Percentiles rank a stretch among this genome's conserved stretches.
These are phyloP conservation scores for Gloeostereum incarnatum DNA, from an alignment of 768 basidiomycete species.

Conservation along the genomic window DNA sequence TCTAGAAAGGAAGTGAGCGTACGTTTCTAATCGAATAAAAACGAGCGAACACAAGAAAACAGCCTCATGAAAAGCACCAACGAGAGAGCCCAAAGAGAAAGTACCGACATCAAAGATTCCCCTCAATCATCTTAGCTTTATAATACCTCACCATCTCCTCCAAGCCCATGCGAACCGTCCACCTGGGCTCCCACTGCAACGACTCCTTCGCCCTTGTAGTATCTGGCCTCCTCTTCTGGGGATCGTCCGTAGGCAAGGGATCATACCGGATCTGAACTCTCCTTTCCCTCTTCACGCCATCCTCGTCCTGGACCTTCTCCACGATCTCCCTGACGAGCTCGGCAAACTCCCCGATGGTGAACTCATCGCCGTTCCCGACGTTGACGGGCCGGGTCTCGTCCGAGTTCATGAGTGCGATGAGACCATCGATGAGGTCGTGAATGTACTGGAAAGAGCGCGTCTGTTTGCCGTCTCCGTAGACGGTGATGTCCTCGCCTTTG, in stretches of 20 bases:
- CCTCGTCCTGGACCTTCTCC: constrained; percentile 84
- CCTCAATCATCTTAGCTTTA: constrained; percentile 83
- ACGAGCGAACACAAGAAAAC: no score
- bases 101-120: constrained; percentile 45
- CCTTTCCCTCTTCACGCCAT: constrained; percentile 42
- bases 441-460: constrained; percentile 98
- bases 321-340: constrained; percentile 88
- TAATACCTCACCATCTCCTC: constrained; percentile 95
- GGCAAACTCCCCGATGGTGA: constrained; percentile 92
- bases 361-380: constrained; percentile 93
- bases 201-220: constrained; percentile 81
- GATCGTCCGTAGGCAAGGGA: constrained; percentile 86
- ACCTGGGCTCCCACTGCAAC: constrained; percentile 86
- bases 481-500: constrained; percentile 93
- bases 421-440: constrained; percentile 92
- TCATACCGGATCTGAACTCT: constrained; percentile 59
- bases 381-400: constrained; percentile 91
- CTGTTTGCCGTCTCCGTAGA: constrained; percentile 90
- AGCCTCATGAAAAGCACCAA: no score
- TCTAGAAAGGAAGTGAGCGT: no score
- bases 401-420: constrained; percentile 94
- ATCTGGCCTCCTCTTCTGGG: constrained; percentile 89
- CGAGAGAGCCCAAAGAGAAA: not conserved
- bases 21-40: no score
- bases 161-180: constrained; percentile 88